Conservation (phyloP, 2,329 filamentous ascomycete genomes). For the Talaromyces sp. region DNA sequence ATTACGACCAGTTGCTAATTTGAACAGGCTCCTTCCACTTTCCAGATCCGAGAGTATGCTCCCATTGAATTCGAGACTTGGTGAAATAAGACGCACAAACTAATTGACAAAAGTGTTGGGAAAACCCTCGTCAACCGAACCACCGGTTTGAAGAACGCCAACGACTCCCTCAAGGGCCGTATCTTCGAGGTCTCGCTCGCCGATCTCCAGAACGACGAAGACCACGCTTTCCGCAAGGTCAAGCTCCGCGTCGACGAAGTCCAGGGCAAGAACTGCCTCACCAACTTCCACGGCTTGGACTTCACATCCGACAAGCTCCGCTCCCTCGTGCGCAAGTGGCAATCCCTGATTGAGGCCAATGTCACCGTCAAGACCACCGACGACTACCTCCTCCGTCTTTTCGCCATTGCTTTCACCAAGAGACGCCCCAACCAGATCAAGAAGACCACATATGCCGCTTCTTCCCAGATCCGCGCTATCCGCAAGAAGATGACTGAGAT, state of each 20-base stretch:
- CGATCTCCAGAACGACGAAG: constrained; percentile 99
- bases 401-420: constrained; percentile 99
- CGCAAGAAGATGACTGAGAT: constrained; percentile 99
- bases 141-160: constrained; percentile 99
- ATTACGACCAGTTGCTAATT: background rate
- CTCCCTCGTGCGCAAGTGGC: constrained; percentile 99
- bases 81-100: constrained; percentile 19
- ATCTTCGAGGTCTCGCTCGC: constrained; percentile 99
- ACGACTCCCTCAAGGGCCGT: constrained; percentile 97
- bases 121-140: constrained; percentile 99
- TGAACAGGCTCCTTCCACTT: constrained; percentile 80
- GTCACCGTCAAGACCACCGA: constrained; percentile 99
- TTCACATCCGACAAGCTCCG: constrained; percentile 99
- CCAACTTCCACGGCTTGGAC: constrained; percentile 99
- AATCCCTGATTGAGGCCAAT: constrained; percentile 98
- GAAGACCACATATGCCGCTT: constrained; percentile 98
- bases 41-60: constrained; percentile 92
- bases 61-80: constrained; percentile 14
- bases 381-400: constrained; percentile 98
- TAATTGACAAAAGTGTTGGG: constrained; percentile 69
- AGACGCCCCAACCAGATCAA: constrained; percentile 99
- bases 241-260: constrained; percentile 98
- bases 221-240: constrained; percentile 99
- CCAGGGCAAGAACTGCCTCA: constrained; percentile 99
- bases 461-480: constrained; percentile 96